Conservation (phyloP, 805 yeast species). For the Sugiyamaella qingdaonensis region DNA sequence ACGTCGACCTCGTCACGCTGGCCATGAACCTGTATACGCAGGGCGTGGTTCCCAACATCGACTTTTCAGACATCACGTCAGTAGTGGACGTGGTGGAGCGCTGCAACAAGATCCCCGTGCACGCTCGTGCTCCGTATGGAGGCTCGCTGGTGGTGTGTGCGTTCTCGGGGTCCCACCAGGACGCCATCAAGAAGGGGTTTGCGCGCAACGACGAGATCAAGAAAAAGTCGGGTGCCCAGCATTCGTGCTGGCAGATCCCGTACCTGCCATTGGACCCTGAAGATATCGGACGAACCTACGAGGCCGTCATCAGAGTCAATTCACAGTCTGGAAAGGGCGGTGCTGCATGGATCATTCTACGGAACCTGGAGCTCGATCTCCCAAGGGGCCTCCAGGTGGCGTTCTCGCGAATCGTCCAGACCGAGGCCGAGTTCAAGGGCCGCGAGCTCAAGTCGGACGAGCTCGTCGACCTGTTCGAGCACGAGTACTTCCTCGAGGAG, state of each 20-base stretch:
- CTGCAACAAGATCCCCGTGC: slow-evolving; percentile 77
- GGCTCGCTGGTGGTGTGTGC: slow-evolving; percentile 82
- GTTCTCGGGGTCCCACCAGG: slow-evolving; percentile 82
- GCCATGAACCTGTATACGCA: slow-evolving; percentile 77
- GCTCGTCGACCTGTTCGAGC: slow-evolving; percentile 60
- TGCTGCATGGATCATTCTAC: slow-evolving; percentile 79
- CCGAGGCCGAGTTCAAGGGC: slow-evolving; percentile 63
- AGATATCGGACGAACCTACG: slow-evolving; percentile 85
- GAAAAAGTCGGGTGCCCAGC: slow-evolving; percentile 32
- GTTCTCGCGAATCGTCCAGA: slow-evolving; percentile 67
- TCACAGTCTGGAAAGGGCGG: slow-evolving; percentile 90
- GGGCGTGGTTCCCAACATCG: slow-evolving; percentile 67
- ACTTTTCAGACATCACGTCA: slow-evolving; percentile 62
- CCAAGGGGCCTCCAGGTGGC: slow-evolving; percentile 79
- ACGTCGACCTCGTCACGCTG: slow-evolving; percentile 74
- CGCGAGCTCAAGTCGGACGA: slow-evolving; percentile 66
- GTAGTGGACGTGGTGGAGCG: slow-evolving; percentile 70
- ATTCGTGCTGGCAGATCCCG: slow-evolving; percentile 62
- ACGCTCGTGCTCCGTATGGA: slow-evolving; percentile 76
- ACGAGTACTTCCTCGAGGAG: slow-evolving; percentile 46
- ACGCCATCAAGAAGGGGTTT: slow-evolving; percentile 83
- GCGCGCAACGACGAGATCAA: slow-evolving; percentile 34
- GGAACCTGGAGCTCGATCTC: slow-evolving; percentile 70
- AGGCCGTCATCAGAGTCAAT: slow-evolving; percentile 85
- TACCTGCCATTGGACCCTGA: slow-evolving; percentile 80